Base-by-base conservation (phyloP, 805 yeast species). In the Saccharomycopsis lassenensis region DNA sequence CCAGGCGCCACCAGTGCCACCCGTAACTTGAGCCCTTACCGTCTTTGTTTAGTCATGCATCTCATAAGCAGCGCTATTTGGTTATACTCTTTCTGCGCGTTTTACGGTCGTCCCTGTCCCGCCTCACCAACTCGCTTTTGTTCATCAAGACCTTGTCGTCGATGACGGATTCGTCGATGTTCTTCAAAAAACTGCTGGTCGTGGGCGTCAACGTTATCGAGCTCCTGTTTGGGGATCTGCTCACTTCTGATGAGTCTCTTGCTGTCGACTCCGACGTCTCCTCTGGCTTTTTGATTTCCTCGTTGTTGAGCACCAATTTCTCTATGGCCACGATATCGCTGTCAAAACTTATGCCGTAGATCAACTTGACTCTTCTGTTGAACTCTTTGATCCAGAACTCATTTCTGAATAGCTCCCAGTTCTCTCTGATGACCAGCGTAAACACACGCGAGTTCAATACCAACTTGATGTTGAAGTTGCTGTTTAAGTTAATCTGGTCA, bases 321-420 rank as follows among this genome's bases (percentile, higher is more conserved):
- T 30, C 36, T 14, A 41, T 34, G 6, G 45, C 43, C 12, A 23
- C 12, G 7, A 41, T 38, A 32, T 41, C 45, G 20, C 35, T 41
- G 19, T 41, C 45, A 31, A 27, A 32, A 12, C 32, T 35, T 4
- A 38, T 33, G 4, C 40, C 30, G 22, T 37, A 39, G 14, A 41
- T 41, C 4, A 41, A 18, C 11, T 36, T 39, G 16, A 31, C 57
- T 44, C 86, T 61, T 46, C 85, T 66, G 2, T 74, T 71, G 1
- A 84, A 82, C 53, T 86, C 95, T 47, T 79, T 68, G 16, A 76
- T 73, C 96, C 97, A 91, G 52, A 86, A 91, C 54, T 87, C 96
- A 47, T 82, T 83, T 41, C 98, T 60, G 50, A 87, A 89, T 27
- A 85, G 56, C 51, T 89, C 98, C 97, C 98, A 89, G 7, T 85